Conservation (phyloP, 2,329 filamentous ascomycete species). For the Polychaeton citri region DNA sequence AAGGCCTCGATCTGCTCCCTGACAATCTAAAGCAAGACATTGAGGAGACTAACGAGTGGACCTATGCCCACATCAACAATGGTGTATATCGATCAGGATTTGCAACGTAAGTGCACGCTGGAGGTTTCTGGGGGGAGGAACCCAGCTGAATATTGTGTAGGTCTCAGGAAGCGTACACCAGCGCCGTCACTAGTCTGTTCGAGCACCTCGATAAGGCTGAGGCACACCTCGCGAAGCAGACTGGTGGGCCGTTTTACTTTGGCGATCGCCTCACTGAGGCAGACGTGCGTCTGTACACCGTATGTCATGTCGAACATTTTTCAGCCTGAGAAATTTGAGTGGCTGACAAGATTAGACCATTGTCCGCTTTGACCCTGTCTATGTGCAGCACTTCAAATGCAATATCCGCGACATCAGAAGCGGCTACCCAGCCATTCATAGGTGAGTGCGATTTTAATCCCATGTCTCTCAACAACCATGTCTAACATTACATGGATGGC, state of each 20-base stretch:
- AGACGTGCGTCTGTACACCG: slow-evolving; percentile 37
- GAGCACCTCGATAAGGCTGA: slow-evolving; percentile 35
- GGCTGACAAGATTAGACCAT: slow-evolving; percentile 33
- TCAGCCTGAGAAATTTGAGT: background rate
- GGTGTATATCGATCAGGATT: slow-evolving; percentile 40
- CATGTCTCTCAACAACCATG: background rate
- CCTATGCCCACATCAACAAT: slow-evolving; percentile 40
- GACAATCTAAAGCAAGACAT: slow-evolving; percentile 30
- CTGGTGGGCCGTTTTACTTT: slow-evolving; percentile 33
- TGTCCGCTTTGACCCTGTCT: slow-evolving; percentile 43
- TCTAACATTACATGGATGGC: slow-evolving; percentile 39
- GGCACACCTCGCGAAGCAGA: slow-evolving; percentile 23
- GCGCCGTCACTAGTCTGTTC: slow-evolving; percentile 34
- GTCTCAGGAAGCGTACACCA: slow-evolving; percentile 37
- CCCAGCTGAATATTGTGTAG: slow-evolving; percentile 5
- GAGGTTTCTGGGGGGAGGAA: slow-evolving; percentile 1
- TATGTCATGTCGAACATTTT: slow-evolving; percentile 1
- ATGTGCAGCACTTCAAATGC: slow-evolving; percentile 55
- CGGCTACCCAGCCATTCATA: slow-evolving; percentile 69
- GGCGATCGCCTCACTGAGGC: slow-evolving; percentile 35
- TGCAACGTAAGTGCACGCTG: slow-evolving; percentile 25
- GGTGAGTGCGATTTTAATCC: too few relatives aligned
- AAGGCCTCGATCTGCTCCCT: slow-evolving; percentile 30
- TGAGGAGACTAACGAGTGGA: slow-evolving; percentile 38
- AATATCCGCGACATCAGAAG: slow-evolving; percentile 74